Conservation (phyloP, 2,329 filamentous ascomycete species). For the Phialophora macrospora region DNA sequence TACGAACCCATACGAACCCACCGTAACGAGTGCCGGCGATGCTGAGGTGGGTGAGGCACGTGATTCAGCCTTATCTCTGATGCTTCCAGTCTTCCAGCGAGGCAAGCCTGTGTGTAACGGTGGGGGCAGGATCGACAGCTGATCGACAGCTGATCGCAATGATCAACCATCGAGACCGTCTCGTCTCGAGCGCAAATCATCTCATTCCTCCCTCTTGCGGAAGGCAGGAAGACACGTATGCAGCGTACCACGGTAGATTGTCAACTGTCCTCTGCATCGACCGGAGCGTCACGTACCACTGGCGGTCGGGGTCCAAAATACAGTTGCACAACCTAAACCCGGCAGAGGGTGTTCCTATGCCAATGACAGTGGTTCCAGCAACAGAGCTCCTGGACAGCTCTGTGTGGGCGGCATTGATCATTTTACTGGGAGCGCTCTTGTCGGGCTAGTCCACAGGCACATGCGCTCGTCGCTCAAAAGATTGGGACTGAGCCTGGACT, state of each 20-base stretch:
- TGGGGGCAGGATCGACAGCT: background rate
- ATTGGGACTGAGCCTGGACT: background rate
- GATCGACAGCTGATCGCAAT: background rate
- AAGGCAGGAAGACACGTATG: background rate
- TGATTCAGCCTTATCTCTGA: constrained; percentile 1
- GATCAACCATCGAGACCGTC: background rate
- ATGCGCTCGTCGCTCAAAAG: background rate
- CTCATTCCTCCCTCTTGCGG: background rate
- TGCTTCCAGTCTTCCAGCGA: background rate
- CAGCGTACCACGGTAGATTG: background rate
- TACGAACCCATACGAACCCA: background rate
- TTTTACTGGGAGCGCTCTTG: background rate
- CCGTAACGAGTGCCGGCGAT: background rate
- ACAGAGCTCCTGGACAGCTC: background rate
- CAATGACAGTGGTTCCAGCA: background rate
- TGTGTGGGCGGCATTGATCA: background rate
- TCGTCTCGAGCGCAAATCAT: background rate
- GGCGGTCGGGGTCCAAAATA: background rate
- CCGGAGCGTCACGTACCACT: background rate
- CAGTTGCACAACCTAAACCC: background rate
- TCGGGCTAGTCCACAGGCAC: background rate
- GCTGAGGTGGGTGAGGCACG: background rate
- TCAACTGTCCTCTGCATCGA: background rate
- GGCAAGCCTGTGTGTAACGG: background rate
- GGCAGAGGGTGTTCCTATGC: background rate